These are phyloP conservation scores for Pichia sp. DNA, from an alignment of 1,139 yeast genomes.

Conservation along the genomic window DNA sequence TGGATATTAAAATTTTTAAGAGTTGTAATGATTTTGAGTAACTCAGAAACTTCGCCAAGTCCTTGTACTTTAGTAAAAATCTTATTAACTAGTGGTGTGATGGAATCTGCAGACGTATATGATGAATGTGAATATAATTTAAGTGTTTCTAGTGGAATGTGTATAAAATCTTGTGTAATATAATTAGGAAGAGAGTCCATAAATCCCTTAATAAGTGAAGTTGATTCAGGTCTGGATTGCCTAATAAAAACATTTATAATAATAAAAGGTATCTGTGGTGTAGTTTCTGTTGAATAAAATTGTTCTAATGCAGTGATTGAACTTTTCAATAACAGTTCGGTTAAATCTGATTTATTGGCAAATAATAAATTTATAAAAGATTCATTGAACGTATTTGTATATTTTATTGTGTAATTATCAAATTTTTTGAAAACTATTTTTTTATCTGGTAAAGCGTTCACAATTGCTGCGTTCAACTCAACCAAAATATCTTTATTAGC, in stretches of 20 bases:
- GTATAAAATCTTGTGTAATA: constrained; percentile 27
- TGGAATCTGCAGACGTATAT: constrained; percentile 4
- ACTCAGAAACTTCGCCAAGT: constrained; percentile 1
- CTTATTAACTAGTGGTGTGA: constrained; percentile 29
- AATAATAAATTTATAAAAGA: constrained; percentile 21
- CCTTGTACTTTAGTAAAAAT: constrained; percentile 29
- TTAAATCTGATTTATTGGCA: constrained; percentile 13
- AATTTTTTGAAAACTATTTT: constrained; percentile 14
- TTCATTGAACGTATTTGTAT: constrained; percentile 17
- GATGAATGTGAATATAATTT: constrained; percentile 16
- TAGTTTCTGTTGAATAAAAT: constrained; percentile 14
- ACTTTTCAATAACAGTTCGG: constrained; percentile 18
- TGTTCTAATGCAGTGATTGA: constrained; percentile 26
- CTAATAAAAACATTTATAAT: constrained; percentile 27
- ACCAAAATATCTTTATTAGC: constrained; percentile 20
- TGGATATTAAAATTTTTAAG: constrained; percentile 20
- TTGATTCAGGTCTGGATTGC: constrained; percentile 18
- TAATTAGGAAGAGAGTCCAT: constrained; percentile 30
- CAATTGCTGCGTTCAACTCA: constrained; percentile 21
- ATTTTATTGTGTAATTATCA: constrained; percentile 7
- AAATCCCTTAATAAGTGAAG: constrained; percentile 26
- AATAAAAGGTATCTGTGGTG: constrained; percentile 24
- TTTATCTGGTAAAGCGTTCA: constrained; percentile 22
- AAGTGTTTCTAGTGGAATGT: constrained; percentile 27
- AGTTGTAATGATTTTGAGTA: constrained; percentile 11